These are phyloP conservation scores for Suhomyces taliae DNA, from an alignment of 1,139 yeast genomes.

Conservation along the genomic window DNA sequence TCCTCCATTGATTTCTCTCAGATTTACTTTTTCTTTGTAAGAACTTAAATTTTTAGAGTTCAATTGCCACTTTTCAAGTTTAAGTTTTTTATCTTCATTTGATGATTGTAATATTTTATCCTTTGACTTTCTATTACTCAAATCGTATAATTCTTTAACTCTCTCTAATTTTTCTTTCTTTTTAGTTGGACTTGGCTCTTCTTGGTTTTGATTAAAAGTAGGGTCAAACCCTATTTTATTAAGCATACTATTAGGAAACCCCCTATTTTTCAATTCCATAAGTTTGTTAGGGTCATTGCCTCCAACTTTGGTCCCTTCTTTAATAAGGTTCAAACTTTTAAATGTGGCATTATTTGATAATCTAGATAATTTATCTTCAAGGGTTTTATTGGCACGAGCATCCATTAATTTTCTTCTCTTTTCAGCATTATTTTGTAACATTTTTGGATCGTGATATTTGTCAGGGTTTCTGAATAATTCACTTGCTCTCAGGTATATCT, in stretches of 20 bases:
- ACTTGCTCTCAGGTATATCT: constrained; percentile 17
- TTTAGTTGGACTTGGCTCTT: constrained; percentile 13
- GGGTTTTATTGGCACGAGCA: constrained; percentile 33
- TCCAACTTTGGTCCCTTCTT: constrained; percentile 18
- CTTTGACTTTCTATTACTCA: constrained; percentile 21
- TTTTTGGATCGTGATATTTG: constrained; percentile 48
- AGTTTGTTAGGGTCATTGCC: constrained; percentile 22
- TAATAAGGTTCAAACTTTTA: constrained; percentile 18
- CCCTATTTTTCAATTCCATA: constrained; percentile 15
- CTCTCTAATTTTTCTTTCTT: constrained; percentile 16
- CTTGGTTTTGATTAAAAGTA: constrained; percentile 19
- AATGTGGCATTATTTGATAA: constrained; percentile 17
- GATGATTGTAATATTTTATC: constrained; percentile 22
- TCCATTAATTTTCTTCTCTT: constrained; percentile 34
- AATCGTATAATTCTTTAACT: constrained; percentile 25
- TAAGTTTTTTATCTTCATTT: constrained; percentile 16
- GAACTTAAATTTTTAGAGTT: constrained; percentile 19
- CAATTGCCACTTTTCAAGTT: constrained; percentile 23
- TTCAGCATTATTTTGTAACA: constrained; percentile 36
- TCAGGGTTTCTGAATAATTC: constrained; percentile 39
- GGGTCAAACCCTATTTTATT: constrained; percentile 55
- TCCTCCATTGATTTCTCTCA: constrained; percentile 10
- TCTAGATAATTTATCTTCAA: constrained; percentile 30
- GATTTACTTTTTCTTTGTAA: constrained; percentile 18
- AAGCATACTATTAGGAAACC: constrained; percentile 39